Evolutionary conservation across 495 filamentous ascomycete genomes (phyloP).

Genomic region (Penicillium flavigenum): DNA sequence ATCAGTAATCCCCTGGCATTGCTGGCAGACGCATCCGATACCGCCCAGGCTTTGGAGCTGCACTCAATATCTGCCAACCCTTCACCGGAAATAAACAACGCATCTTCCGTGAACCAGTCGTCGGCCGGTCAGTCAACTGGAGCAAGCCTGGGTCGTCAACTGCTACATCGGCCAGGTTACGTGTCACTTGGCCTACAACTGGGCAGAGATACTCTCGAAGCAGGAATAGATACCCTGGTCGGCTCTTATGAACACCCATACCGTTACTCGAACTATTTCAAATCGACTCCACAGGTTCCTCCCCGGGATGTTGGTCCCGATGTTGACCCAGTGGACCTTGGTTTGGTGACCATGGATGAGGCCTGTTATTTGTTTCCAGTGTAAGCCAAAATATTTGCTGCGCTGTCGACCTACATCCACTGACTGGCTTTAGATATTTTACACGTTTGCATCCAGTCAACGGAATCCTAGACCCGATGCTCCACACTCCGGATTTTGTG

Average conservation of each 20-base stretch:
- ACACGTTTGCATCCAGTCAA: constrained; percentile 61
- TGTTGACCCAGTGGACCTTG: constrained; percentile 62
- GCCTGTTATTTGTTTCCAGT: constrained; percentile 55
- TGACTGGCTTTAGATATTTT: constrained; percentile 49
- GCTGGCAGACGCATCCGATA: constrained; percentile 27
- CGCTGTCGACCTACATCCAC: not conserved
- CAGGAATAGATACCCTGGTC: constrained; percentile 20
- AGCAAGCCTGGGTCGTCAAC: constrained; percentile 2
- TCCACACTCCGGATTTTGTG: constrained; percentile 61
- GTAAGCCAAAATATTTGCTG: constrained; percentile 32
- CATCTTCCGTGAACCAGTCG: not conserved
- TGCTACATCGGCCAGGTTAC: constrained; percentile 21
- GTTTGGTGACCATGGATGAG: constrained; percentile 56
- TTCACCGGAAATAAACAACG: not conserved
- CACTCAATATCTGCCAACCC: not conserved
- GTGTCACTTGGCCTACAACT: constrained; percentile 27
- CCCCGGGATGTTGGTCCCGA: constrained; percentile 52
- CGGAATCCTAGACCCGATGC: constrained; percentile 60
- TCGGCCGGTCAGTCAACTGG: not conserved
- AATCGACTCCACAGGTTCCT: not conserved
- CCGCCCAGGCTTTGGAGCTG: constrained; percentile 18
- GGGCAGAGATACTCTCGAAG: constrained; percentile 15
- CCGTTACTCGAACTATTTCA: constrained; percentile 26
- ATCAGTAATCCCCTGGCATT: constrained; percentile 29
- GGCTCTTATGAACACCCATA: not conserved